Conservation (phyloP, 2,329 filamentous ascomycete genomes). For the Diaporthe batatas region DNA sequence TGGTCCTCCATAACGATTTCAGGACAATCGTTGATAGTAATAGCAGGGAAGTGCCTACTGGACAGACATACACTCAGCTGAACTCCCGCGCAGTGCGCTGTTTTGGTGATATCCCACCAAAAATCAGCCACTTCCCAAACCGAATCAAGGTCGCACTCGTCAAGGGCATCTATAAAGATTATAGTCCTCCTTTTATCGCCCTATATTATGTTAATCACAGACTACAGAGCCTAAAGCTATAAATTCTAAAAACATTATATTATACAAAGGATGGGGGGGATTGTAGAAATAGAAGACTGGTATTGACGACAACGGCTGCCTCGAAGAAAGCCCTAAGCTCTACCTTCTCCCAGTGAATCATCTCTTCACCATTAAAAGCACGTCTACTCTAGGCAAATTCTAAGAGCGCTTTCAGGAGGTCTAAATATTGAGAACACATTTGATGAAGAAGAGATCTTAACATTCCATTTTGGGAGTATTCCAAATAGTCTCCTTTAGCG, state of each 20-base stretch:
- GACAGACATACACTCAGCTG: neutral
- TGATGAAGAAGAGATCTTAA: neutral
- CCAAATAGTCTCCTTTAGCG: neutral
- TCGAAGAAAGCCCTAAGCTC: no score
- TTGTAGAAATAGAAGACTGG: no score
- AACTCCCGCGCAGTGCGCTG: neutral
- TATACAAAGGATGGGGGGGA: no score
- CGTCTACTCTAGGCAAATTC: neutral
- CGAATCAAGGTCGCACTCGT: neutral
- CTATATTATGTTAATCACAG: no score
- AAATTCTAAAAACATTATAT: no score
- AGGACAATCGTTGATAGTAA: neutral
- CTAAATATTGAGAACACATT: neutral
- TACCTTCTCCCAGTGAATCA: no score
- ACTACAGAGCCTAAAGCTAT: no score
- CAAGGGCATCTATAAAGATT: slow-evolving; percentile 7
- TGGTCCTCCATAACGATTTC: neutral
- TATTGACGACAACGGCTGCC: neutral
- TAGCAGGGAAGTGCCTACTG: neutral
- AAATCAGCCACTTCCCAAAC: neutral
- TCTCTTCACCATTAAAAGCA: neutral
- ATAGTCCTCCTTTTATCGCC: neutral
- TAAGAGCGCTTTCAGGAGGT: neutral
- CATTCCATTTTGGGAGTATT: neutral
- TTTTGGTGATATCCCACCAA: neutral